phyloP scores from a whole-genome alignment of 345 rosid genomes.

The Eucalyptus erythrocorys region DNA sequence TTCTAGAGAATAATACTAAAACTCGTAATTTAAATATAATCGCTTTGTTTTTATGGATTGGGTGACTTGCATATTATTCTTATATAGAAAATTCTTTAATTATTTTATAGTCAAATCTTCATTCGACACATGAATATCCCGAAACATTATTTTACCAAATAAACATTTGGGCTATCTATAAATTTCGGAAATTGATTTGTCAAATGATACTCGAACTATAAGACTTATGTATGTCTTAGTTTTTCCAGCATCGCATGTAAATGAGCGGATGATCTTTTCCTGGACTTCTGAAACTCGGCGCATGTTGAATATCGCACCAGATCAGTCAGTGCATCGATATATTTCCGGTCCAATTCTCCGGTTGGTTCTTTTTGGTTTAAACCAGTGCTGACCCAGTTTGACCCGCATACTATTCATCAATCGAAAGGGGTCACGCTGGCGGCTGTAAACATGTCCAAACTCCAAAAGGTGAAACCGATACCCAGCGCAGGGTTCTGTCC shows the following conservation, averaged over 20 bases:
- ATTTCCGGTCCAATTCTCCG: background rate
- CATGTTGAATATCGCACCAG: background rate
- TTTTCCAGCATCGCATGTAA: background rate
- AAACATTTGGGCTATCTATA: background rate
- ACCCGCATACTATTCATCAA: background rate
- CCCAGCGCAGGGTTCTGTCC: background rate
- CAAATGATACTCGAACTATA: background rate
- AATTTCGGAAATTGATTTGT: background rate
- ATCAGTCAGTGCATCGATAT: background rate
- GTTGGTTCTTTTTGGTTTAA: background rate
- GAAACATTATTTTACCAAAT: too few relatives aligned
- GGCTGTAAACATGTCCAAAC: background rate
- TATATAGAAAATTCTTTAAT: too few relatives aligned
- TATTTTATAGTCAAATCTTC: background rate
- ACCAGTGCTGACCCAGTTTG: background rate
- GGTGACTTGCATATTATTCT: background rate
- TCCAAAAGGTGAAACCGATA: background rate
- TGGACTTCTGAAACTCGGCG: background rate
- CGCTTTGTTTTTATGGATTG: too few relatives aligned
- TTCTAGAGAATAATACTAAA: background rate
- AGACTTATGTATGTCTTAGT: background rate
- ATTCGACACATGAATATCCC: background rate
- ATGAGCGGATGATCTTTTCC: background rate
- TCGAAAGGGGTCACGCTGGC: background rate
- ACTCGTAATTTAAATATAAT: too few relatives aligned